Conservation (phyloP, 345 rosid genomes). For the Gossypium mustelinum region DNA sequence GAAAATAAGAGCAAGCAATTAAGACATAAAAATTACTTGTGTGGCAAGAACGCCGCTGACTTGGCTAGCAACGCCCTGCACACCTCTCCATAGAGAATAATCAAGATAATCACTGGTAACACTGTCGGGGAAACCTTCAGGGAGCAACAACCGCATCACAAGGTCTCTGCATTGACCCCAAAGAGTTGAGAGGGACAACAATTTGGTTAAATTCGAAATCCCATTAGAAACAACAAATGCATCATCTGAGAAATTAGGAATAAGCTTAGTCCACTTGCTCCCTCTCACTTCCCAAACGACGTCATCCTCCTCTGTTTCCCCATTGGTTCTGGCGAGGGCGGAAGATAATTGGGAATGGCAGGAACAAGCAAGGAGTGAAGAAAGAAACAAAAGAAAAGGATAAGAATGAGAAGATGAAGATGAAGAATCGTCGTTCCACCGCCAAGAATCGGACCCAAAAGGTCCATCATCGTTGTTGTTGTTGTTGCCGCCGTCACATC, state of each 20-base stretch:
- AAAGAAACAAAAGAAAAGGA: conserved; percentile 20
- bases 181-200: conserved; percentile 31
- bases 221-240: conserved; percentile 40
- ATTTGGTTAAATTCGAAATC: conserved; percentile 24
- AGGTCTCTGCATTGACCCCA: conserved; percentile 45
- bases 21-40: conserved; percentile 44
- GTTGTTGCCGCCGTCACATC: conserved; percentile 16
- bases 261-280: conserved; percentile 57
- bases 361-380: conserved; percentile 34
- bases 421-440: conserved; percentile 28
- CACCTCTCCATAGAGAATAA: conserved; percentile 92
- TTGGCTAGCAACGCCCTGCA: conserved; percentile 93
- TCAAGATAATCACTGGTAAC: conserved; percentile 87
- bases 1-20: neutral
- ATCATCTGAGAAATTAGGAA: conserved; percentile 49
- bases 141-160: conserved; percentile 58
- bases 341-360: conserved; percentile 39
- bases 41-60: conserved; percentile 92
- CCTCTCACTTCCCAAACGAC: conserved; percentile 73
- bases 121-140: conserved; percentile 81
- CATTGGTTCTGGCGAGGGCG: conserved; percentile 26
- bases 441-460: conserved; percentile 27
- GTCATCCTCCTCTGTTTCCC: conserved; percentile 24
- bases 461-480: conserved; percentile 16
- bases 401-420: conserved; percentile 17